Conservation (phyloP, 2,329 filamentous ascomycete species). For the Monosporascus sp. region DNA sequence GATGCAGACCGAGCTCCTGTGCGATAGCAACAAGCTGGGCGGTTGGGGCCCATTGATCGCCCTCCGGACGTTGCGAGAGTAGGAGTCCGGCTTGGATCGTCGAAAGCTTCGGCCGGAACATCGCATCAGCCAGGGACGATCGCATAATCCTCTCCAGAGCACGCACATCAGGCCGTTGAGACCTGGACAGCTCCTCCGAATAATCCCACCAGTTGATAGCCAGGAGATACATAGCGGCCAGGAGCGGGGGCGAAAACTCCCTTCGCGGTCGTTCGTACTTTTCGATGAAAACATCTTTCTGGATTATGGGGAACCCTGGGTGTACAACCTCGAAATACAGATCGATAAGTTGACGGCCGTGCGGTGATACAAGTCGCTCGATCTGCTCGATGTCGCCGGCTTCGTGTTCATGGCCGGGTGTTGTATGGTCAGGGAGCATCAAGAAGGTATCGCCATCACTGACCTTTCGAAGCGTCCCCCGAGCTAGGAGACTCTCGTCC, state of each 20-base stretch:
- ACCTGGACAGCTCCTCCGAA: conserved; percentile 57
- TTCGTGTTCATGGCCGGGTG: conserved; percentile 66
- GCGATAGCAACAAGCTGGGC: conserved; percentile 81
- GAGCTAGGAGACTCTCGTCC: conserved; percentile 70
- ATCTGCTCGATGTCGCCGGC: conserved; percentile 64
- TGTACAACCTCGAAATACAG: conserved; percentile 79
- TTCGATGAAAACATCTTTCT: conserved; percentile 74
- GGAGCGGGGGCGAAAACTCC: conserved; percentile 68
- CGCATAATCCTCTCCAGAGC: conserved; percentile 70
- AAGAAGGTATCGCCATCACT: conserved; percentile 75
- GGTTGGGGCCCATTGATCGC: conserved; percentile 78
- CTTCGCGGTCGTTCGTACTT: conserved; percentile 68
- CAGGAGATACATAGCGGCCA: conserved; percentile 78
- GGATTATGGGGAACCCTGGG: conserved; percentile 74
- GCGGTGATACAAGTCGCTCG: conserved; percentile 68
- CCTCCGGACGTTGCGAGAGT: conserved; percentile 68
- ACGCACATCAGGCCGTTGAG: conserved; percentile 64
- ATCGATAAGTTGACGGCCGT: conserved; percentile 72
- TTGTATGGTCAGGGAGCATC: conserved; percentile 69
- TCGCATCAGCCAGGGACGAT: conserved; percentile 66
- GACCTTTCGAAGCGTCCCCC: conserved; percentile 67
- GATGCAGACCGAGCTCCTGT: conserved; percentile 82
- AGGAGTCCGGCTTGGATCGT: conserved; percentile 73
- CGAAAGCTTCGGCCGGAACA: conserved; percentile 76
- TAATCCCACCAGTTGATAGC: conserved; percentile 86